Percentiles rank a stretch among this genome's conserved stretches.
phyloP scores from a whole-genome alignment of 2,329 filamentous ascomycete genomes.

The Botrytis fabae region DNA sequence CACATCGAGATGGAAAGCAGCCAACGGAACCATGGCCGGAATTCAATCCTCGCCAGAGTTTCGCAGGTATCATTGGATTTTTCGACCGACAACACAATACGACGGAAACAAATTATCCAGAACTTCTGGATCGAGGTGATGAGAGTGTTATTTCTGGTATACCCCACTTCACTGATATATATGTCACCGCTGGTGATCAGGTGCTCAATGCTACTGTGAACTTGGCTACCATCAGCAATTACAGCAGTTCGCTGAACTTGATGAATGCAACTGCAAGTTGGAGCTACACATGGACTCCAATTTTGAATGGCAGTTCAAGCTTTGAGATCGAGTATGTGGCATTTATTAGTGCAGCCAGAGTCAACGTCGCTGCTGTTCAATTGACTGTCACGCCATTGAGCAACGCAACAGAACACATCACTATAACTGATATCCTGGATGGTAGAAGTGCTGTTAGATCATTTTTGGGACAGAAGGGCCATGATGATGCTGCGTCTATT shows the following conservation, averaged over 20 bases:
- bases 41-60: conserved; percentile 61
- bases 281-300: conserved; percentile 27
- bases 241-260: conserved; percentile 52
- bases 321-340: conserved; percentile 58
- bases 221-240: conserved; percentile 59
- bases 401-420: conserved; percentile 42
- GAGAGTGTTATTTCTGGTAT: conserved; percentile 67
- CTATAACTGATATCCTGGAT: conserved; percentile 61
- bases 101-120: conserved; percentile 61
- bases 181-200: conserved; percentile 54
- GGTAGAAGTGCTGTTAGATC: conserved; percentile 63
- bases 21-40: conserved; percentile 62
- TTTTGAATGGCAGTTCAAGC: conserved; percentile 51
- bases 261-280: conserved; percentile 19
- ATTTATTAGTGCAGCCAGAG: conserved; percentile 28
- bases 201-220: conserved; percentile 61
- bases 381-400: conserved; percentile 23
- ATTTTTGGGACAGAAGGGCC: conserved; percentile 53
- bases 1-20: conserved; percentile 25
- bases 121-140: conserved; percentile 62
- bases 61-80: conserved; percentile 68
- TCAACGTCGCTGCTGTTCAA: conserved; percentile 26
- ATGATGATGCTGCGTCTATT: conserved; percentile 48
- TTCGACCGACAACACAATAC: conserved; percentile 58
- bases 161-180: conserved; percentile 63